These are phyloP conservation scores for Globisporangium yorkense DNA, from an alignment of 352 stramenopile genomes.

Conservation along the genomic window DNA sequence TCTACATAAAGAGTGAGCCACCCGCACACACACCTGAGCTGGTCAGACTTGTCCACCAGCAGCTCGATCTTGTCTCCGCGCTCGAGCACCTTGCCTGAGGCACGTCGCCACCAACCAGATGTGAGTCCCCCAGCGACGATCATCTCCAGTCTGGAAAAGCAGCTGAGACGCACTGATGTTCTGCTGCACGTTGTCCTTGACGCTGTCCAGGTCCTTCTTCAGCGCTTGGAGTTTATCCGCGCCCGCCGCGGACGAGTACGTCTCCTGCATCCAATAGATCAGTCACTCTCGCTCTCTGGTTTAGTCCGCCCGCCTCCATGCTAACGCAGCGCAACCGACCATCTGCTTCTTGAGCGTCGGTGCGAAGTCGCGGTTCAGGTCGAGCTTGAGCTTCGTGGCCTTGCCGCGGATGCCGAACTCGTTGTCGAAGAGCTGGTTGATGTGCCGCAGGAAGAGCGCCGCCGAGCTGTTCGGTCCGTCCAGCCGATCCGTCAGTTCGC, in stretches of 20 bases:
- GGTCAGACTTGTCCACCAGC: slow-evolving; percentile 82
- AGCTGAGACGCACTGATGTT: slow-evolving; percentile 62
- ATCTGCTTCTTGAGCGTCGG: slow-evolving; percentile 83
- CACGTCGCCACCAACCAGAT: not conserved
- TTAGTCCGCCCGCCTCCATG: not conserved
- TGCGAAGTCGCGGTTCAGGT: slow-evolving; percentile 85
- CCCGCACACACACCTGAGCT: slow-evolving; percentile 53
- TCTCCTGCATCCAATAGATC: slow-evolving; percentile 33
- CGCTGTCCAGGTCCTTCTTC: slow-evolving; percentile 74
- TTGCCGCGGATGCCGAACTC: slow-evolving; percentile 85
- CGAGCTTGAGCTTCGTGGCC: slow-evolving; percentile 82
- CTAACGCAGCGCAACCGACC: slow-evolving; percentile 20
- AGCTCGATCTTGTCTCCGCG: slow-evolving; percentile 86
- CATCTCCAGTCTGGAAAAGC: not conserved
- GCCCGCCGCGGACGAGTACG: slow-evolving; percentile 67
- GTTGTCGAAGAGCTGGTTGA: slow-evolving; percentile 82
- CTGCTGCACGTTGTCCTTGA: slow-evolving; percentile 75
- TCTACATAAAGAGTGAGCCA: too few species aligned
- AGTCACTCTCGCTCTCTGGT: not conserved
- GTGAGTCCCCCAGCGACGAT: not conserved
- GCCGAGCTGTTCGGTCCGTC: slow-evolving; percentile 33
- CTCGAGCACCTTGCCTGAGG: slow-evolving; percentile 71
- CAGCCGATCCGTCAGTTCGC: not conserved
- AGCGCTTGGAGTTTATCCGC: slow-evolving; percentile 73
- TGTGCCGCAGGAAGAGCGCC: slow-evolving; percentile 79